Percentiles rank a stretch among this genome's conserved stretches.
These are phyloP conservation scores for Pyrus communis DNA, from an alignment of 306 rosid species.

Conservation along the genomic window DNA sequence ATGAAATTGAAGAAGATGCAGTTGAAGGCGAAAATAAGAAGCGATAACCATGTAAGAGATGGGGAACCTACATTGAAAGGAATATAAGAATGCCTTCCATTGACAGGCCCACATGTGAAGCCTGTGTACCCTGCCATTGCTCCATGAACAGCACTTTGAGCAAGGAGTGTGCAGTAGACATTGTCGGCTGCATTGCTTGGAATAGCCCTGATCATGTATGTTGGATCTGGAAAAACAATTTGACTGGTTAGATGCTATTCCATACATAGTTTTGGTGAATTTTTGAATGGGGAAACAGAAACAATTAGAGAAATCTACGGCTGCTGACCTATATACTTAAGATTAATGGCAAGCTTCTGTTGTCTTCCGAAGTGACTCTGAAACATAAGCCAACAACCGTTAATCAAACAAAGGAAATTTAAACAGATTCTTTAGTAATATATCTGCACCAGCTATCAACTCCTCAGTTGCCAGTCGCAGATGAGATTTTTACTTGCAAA, in stretches of 20 bases:
- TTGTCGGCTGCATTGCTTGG: conserved; percentile 89
- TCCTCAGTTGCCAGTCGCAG: background rate
- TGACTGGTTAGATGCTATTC: background rate
- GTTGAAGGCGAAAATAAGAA: background rate
- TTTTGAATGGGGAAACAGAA: conserved; percentile 3
- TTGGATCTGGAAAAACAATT: conserved; percentile 53
- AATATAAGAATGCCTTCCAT: conserved; percentile 79
- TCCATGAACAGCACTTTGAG: conserved; percentile 90
- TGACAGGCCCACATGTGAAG: conserved; percentile 66
- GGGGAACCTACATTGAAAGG: conserved; percentile 57
- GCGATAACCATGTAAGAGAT: background rate
- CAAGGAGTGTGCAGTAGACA: conserved; percentile 84
- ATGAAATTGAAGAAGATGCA: background rate
- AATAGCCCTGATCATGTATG: conserved; percentile 90
- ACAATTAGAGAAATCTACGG: conserved; percentile 8
- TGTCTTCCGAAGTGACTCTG: conserved; percentile 58
- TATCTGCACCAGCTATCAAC: background rate
- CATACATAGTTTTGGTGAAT: background rate
- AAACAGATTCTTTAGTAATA: background rate
- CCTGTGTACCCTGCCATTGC: conserved; percentile 94
- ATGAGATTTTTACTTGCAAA: background rate
- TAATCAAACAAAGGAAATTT: background rate
- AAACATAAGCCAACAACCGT: background rate
- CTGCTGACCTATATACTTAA: conserved; percentile 72
- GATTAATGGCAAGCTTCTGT: conserved; percentile 44